phyloP scores from a whole-genome alignment of 2,329 filamentous ascomycete species.

The Knoxdaviesia capensis region DNA sequence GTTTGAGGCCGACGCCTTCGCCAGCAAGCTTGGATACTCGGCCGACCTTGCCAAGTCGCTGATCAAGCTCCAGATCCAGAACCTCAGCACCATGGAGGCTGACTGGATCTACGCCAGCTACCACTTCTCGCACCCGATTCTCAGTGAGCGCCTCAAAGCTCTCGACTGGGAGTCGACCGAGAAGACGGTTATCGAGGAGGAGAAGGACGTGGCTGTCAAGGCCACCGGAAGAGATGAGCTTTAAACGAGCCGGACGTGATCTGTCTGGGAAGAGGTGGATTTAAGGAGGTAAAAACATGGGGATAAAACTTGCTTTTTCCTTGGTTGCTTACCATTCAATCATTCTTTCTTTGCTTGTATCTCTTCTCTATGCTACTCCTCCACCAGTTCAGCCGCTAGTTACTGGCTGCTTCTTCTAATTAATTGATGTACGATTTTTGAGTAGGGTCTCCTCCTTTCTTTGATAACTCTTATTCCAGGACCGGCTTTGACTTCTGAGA shows the following conservation, averaged over 20 bases:
- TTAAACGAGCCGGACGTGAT: conserved; percentile 16
- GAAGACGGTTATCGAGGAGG: conserved; percentile 20
- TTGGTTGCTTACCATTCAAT: not conserved
- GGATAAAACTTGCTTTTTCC: not conserved
- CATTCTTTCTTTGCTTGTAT: too few species aligned
- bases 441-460: too few species aligned
- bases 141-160: conserved; percentile 81
- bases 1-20: conserved; percentile 89
- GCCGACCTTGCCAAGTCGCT: conserved; percentile 68
- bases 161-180: conserved; percentile 60
- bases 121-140: conserved; percentile 93
- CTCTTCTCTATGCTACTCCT: too few species aligned
- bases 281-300: too few species aligned
- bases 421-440: too few species aligned
- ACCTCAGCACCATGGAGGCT: conserved; percentile 94
- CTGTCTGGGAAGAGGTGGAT: too few species aligned
- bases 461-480: too few species aligned
- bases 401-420: too few species aligned
- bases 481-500: too few species aligned
- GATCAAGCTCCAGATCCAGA: conserved; percentile 96
- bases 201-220: conserved; percentile 32
- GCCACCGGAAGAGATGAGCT: conserved; percentile 57
- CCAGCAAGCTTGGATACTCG: conserved; percentile 64
- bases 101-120: conserved; percentile 98
- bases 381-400: too few species aligned